A percentile compares a stretch with the other conserved stretches of the same genome.
Conservation (phyloP, 495 filamentous ascomycete genomes). For the Trichodelitschia bisporula region DNA sequence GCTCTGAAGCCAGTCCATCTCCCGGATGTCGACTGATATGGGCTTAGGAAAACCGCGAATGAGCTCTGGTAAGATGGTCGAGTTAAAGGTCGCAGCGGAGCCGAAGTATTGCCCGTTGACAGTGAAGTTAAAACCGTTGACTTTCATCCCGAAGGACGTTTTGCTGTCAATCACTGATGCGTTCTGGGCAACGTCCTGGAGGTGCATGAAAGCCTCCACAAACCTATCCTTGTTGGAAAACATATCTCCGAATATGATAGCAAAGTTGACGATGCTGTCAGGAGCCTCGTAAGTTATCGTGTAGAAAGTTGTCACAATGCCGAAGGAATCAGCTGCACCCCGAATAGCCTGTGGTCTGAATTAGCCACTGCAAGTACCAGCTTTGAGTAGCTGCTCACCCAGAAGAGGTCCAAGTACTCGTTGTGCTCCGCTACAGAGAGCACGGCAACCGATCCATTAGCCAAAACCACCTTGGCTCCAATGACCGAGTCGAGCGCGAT, state of each 20-base stretch:
- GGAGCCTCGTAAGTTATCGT: constrained; percentile 34
- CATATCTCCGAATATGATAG: neutral
- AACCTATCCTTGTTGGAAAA: neutral
- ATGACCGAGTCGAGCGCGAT: constrained; percentile 36
- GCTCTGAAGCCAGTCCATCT: constrained; percentile 11
- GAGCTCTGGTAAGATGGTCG: neutral
- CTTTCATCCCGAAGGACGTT: constrained; percentile 26
- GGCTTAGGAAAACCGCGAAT: constrained; percentile 8
- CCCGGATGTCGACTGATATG: constrained; percentile 15
- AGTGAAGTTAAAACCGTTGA: constrained; percentile 14
- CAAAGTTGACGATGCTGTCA: constrained; percentile 16
- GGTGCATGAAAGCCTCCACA: constrained; percentile 19
- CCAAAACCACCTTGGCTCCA: constrained; percentile 36
- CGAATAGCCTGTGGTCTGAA: constrained; percentile 20
- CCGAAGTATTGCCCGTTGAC: neutral
- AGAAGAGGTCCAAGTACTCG: constrained; percentile 18
- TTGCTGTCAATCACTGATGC: constrained; percentile 25
- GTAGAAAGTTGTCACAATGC: constrained; percentile 38
- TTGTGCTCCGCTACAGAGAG: constrained; percentile 10
- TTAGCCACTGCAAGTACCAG: neutral
- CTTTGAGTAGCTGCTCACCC: constrained; percentile 12
- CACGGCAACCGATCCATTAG: constrained; percentile 25
- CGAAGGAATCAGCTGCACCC: constrained; percentile 36
- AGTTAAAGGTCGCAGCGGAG: neutral
- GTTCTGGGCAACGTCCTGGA: constrained; percentile 26